Percentiles rank a stretch among this genome's conserved stretches.
phyloP scores from a whole-genome alignment of 2,329 filamentous ascomycete species.

The Paecilomyces fulvus region DNA sequence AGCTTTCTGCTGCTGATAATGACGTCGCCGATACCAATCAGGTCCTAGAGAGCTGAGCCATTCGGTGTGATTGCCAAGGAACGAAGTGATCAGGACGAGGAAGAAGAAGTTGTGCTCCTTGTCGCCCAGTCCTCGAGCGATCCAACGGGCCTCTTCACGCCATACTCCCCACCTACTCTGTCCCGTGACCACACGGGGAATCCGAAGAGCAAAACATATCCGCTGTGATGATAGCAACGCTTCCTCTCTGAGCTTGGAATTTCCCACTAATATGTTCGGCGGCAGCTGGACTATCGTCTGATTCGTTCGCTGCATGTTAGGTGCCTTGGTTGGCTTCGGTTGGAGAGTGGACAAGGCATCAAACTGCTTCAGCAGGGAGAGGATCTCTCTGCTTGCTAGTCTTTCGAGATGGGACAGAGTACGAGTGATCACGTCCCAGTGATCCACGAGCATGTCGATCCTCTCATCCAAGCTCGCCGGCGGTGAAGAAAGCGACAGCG shows the following conservation, averaged over 20 bases:
- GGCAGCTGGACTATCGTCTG: constrained; percentile 43
- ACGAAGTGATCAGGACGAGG: constrained; percentile 50
- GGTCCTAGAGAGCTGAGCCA: constrained; percentile 50
- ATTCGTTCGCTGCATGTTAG: constrained; percentile 41
- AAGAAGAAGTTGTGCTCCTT: constrained; percentile 54
- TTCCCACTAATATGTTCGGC: constrained; percentile 38
- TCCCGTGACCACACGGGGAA: constrained; percentile 49
- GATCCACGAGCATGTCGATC: constrained; percentile 48
- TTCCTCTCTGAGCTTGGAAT: constrained; percentile 39
- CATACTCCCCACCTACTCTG: constrained; percentile 53
- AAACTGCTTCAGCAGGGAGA: constrained; percentile 41
- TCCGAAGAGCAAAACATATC: constrained; percentile 47
- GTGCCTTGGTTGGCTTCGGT: constrained; percentile 37
- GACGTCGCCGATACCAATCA: constrained; percentile 45
- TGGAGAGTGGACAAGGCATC: constrained; percentile 33
- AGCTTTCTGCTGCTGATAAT: constrained; percentile 43
- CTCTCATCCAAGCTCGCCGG: constrained; percentile 45
- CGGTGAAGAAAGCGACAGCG: constrained; percentile 37
- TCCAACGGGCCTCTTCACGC: constrained; percentile 52
- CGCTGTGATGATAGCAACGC: constrained; percentile 41
- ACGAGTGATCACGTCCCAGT: constrained; percentile 52
- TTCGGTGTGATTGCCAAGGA: constrained; percentile 52
- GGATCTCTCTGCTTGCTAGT: constrained; percentile 44
- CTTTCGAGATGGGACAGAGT: constrained; percentile 47
- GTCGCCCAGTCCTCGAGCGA: constrained; percentile 46